Base-by-base conservation (phyloP, 495 filamentous ascomycete genomes). In the Astrothelium macrocarpum region DNA sequence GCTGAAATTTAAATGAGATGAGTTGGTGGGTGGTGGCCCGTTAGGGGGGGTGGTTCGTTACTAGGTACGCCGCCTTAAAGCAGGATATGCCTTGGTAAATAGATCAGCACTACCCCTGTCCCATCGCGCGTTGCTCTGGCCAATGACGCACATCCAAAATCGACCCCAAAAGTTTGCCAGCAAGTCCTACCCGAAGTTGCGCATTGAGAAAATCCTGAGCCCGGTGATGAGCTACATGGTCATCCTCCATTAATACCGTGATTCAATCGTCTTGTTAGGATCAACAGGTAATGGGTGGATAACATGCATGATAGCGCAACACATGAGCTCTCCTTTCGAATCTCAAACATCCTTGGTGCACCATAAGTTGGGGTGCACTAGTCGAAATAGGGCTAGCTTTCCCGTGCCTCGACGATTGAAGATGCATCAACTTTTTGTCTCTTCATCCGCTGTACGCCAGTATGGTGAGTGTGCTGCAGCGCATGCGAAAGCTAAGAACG, bases 391-490 rank as follows among this genome's bases (percentile, higher is more conserved):
- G 2, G 49, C 49, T 56, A 56, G 49, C 49, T 10, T 26, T 28
- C 20, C 49, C 49, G 49, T 56, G n/a, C 25, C 9, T 29, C 49
- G 25, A 12, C 45, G n/a, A n/a, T 49, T 20, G 45, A 5, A 49
- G 23, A 49, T 20, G 12, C 16, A 26, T 56, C 23, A 12, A 56
- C 2, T 11, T 9, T 56, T 25, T 11, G 11, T 25, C 20, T 56
- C 9, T 9, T 10, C 12, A 29, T 28, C 10, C n/a, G n/a, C n/a
- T n/a, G 18, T 49, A 14, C n/a, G 11, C n/a, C 43, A 18, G 77
- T 61, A 96, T 94, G 90, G 89, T 93, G 68, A 87, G 85, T 73
- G 74, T 93, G 68, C 77, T 85, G 72, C 84, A 82, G 74, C 90
- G 92, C 60, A 88, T 91, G 84, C 80, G 85, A 72, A 87, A 85